A percentile compares a stretch with the other conserved stretches of the same genome.
Conservation (phyloP, 208 protist species). For the Crithidia brevicula region DNA sequence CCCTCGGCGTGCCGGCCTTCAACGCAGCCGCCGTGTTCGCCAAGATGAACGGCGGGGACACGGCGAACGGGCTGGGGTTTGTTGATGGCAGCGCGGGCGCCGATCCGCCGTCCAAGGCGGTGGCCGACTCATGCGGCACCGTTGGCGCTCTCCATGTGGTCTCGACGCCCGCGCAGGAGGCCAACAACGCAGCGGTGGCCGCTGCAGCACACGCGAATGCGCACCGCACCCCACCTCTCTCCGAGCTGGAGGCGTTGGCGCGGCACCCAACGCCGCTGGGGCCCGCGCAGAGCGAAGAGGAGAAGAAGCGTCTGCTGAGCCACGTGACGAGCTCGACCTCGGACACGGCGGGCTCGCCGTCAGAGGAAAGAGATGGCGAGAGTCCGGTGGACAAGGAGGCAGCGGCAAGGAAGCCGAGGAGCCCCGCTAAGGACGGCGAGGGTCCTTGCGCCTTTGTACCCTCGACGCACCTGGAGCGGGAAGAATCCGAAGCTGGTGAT, state of each 20-base stretch:
- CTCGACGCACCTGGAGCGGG: neutral
- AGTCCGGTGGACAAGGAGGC: neutral
- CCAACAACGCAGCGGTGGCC: neutral
- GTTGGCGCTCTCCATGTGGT: slow-evolving; percentile 1
- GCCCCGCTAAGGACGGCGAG: too few relatives aligned
- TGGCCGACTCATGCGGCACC: slow-evolving; percentile 16
- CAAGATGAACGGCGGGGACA: slow-evolving; percentile 21
- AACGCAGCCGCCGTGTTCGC: slow-evolving; percentile 19
- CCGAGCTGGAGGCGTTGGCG: neutral
- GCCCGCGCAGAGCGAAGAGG: neutral
- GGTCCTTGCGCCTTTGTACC: neutral
- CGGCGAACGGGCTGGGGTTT: neutral
- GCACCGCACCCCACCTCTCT: neutral
- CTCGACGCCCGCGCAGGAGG: neutral
- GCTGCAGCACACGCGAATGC: slow-evolving; percentile 2
- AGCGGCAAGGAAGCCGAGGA: too few relatives aligned
- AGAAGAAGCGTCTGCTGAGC: slow-evolving; percentile 17
- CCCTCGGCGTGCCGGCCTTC: slow-evolving; percentile 32
- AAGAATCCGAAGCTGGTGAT: slow-evolving; percentile 12
- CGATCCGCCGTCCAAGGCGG: neutral
- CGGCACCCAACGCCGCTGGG: slow-evolving; percentile 2
- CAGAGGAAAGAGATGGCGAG: neutral
- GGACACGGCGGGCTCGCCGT: neutral
- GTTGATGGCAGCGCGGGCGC: neutral
- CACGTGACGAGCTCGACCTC: neutral